Evolutionary conservation across 495 filamentous ascomycete species (phyloP), one percentile per base, ranked within the genome.

Genomic region (Podospora pseudocomata): DNA sequence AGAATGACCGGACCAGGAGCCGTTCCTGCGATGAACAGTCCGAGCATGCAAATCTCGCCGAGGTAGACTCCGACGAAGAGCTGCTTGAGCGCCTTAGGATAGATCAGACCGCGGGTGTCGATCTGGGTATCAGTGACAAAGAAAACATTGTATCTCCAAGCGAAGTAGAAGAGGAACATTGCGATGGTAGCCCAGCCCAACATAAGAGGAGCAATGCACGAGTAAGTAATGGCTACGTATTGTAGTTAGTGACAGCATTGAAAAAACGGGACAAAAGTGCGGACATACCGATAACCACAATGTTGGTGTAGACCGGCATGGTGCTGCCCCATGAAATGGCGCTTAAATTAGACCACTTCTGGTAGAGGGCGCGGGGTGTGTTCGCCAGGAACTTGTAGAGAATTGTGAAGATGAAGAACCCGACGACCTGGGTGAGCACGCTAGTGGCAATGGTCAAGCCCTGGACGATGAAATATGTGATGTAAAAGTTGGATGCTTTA

Each of bases 391-490:
- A 82, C 73, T 85, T 91, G 77, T 94, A 93, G 63, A 98, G 79
- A 6, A 97, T 62, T 55, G 87, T 87, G 78, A 92, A 91, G 58
- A 97, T 67, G 72, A 94, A 81, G 71, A 97, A 85, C 7, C 92
- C 93, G 49, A 84, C 85, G 26, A 95, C 86, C 74, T 95, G 91
- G 20, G 95, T 84, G 32, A 99, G 78, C 3, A 89, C 85, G 65
- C 88, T 85, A 0, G 92, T 83, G 60, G 90, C 90, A 72, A 97
- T 87, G n/a, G 89, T 90, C 67, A 99, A 80, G 61, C 95, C 95
- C 78, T 97, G 94, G 30, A 99, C 84, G 72, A 97, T 89, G 74
- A 99, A 94, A 81, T 96, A 99, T 0, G 91, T 90, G 63, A 98
- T 90, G 80, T 96, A 99, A 79, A 99, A 93, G 80, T 96, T 97